Conservation (phyloP, 116 monocot species). For the Dioscorea cayenensis region DNA sequence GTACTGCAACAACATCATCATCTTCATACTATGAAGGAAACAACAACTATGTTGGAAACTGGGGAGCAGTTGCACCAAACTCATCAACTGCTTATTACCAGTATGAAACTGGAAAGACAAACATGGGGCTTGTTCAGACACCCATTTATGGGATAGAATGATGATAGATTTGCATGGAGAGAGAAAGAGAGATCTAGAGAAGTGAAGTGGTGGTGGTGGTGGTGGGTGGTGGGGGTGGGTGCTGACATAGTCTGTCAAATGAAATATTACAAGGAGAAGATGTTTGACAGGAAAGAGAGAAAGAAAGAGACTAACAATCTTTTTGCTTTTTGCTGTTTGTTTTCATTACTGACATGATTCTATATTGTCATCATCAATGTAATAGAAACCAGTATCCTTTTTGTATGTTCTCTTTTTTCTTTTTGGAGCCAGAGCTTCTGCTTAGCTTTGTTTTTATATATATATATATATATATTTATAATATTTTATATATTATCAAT, state of each 20-base stretch:
- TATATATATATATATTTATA: background rate
- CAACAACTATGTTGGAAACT: slow-evolving; percentile 20
- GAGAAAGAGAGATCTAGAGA: background rate
- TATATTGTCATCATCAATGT: slow-evolving; percentile 33
- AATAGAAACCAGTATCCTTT: slow-evolving; percentile 28
- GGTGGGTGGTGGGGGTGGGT: background rate
- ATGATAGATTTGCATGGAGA: slow-evolving; percentile 26
- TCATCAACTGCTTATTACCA: slow-evolving; percentile 22
- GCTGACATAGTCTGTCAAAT: slow-evolving; percentile 5
- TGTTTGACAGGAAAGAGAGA: background rate
- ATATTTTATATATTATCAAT: background rate
- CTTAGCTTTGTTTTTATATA: background rate
- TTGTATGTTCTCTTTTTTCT: slow-evolving; percentile 13
- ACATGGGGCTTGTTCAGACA: slow-evolving; percentile 51
- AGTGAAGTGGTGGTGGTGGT: slow-evolving; percentile 2
- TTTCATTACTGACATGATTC: slow-evolving; percentile 52
- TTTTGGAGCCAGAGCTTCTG: background rate
- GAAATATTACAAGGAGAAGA: slow-evolving; percentile 3
- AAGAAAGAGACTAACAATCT: slow-evolving; percentile 14
- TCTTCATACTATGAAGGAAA: slow-evolving; percentile 11
- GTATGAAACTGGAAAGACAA: slow-evolving; percentile 36
- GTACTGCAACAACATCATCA: slow-evolving; percentile 4
- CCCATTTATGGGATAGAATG: slow-evolving; percentile 95
- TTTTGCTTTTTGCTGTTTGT: slow-evolving; percentile 27
- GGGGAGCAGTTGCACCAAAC: slow-evolving; percentile 14